These are phyloP conservation scores for Suillus paluster DNA, from an alignment of 768 basidiomycete species.

Conservation along the genomic window DNA sequence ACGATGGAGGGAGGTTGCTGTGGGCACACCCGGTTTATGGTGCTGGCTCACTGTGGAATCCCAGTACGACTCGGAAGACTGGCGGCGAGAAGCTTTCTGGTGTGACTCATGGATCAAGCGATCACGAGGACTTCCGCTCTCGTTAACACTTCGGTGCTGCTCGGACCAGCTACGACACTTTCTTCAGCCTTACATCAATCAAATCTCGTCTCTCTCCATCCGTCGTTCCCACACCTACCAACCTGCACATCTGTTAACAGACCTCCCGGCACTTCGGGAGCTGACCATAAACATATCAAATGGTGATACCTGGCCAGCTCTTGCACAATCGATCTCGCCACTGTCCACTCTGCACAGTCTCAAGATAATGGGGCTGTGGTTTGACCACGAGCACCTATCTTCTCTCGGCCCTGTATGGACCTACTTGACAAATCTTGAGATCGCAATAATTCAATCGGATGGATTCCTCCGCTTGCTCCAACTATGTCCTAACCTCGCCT, in stretches of 20 bases:
- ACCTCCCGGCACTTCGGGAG: conserved; percentile 19
- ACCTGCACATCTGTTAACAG: conserved; percentile 17
- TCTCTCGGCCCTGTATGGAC: conserved; percentile 20
- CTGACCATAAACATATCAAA: conserved; percentile 16
- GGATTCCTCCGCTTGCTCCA: conserved; percentile 6
- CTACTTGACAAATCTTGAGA: conserved; percentile 20
- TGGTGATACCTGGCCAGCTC: background rate
- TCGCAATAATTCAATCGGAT: background rate
- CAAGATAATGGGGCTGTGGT: conserved; percentile 8
- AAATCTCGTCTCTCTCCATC: conserved; percentile 8
- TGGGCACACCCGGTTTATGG: conserved; percentile 51
- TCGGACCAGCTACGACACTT: background rate
- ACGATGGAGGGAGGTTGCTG: conserved; percentile 44
- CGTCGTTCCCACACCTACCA: background rate
- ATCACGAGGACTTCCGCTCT: conserved; percentile 18
- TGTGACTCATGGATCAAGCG: conserved; percentile 16
- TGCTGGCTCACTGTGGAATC: too few species aligned
- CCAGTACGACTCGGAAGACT: too few species aligned
- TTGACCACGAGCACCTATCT: conserved; percentile 1
- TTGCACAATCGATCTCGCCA: conserved; percentile 14
- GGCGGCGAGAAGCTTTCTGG: conserved; percentile 16
- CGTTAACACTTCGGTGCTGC: conserved; percentile 16
- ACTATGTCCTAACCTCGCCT: background rate
- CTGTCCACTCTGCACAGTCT: conserved; percentile 17
- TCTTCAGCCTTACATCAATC: conserved; percentile 24